Evolutionary conservation across 805 yeast species (phyloP), one percentile per base, ranked within the genome.

Genomic region (Yarrowia sp.): DNA sequence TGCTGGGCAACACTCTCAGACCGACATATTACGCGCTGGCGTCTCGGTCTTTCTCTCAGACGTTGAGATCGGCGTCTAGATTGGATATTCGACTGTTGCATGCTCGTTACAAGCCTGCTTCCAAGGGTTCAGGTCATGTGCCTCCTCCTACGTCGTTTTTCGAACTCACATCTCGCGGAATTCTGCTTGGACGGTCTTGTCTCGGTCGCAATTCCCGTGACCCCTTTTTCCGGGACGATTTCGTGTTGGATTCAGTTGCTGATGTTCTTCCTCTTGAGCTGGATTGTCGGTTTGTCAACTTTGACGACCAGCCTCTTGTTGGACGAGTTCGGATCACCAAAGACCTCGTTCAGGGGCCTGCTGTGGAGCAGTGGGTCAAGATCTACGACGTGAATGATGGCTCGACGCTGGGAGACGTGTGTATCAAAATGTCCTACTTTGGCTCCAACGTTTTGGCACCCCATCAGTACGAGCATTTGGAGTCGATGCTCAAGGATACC

Each of bases 381-480:
- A 54, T 54, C 12, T 54, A 36, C 32, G 46, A 54, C 4, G 74
- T 74, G 54, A 71, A 74, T 62, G 30, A 72, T 1, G 86, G 83
- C 69, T 75, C 76, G 40, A 72, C 79, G 2, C 71, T 83, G 26
- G 92, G 90, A 2, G 80, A 81, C 28, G 56, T 76, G 9, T 73
- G 72, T 56, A 66, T 73, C 12, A 69, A 67, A 38, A 48, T 73
- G 21, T 62, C 64, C 14, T 70, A 70, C 38, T 68, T 68, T 3
- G 72, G 72, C 62, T 65, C 66, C 26, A 67, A 68, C 3, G 70
- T 78, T 3, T 62, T 91, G 19, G 83, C 90, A 0, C 83, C 87
- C 0, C 74, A 77, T 7, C 82, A 82, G 67, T 93, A 88, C 72
- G 80, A 80, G 43, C 79, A 83, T 11, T 77, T 93, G 52, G 91